Percentiles rank a stretch among this genome's conserved stretches.
These are phyloP conservation scores for Umbellularia californica DNA, from an alignment of 164 flowering plant genomes.

Conservation along the genomic window DNA sequence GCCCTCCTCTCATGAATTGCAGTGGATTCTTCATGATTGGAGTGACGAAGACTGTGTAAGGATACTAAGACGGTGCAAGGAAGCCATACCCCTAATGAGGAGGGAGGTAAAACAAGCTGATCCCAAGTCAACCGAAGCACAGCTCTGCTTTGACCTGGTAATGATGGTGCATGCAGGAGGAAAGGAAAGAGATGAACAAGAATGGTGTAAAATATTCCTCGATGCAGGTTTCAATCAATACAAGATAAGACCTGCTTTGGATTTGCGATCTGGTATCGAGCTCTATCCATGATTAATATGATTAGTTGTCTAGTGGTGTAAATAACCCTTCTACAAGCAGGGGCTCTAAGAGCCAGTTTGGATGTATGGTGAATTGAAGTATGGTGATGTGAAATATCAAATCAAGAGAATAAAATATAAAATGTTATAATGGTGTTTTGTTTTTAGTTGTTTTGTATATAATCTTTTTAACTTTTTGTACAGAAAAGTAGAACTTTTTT, in stretches of 20 bases:
- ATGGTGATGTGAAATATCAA: too few relatives aligned
- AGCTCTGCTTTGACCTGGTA: neutral
- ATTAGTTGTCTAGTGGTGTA: too few relatives aligned
- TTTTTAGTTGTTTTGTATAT: too few relatives aligned
- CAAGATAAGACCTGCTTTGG: constrained; percentile 1
- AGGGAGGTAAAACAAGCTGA: constrained; percentile 28
- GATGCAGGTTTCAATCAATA: constrained; percentile 7
- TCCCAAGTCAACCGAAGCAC: neutral
- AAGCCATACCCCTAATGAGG: constrained; percentile 21
- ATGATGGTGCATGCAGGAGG: constrained; percentile 8
- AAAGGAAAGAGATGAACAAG: constrained; percentile 14
- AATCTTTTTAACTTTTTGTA: too few relatives aligned
- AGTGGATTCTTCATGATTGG: constrained; percentile 27
- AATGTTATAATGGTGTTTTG: too few relatives aligned
- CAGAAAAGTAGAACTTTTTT: too few relatives aligned
- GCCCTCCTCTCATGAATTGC: neutral
- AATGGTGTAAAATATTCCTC: constrained; percentile 8
- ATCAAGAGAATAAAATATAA: too few relatives aligned
- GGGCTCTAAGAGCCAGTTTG: too few relatives aligned
- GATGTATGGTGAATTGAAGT: too few relatives aligned
- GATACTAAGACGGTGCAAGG: constrained; percentile 34
- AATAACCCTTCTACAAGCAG: too few relatives aligned
- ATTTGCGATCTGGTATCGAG: constrained; percentile 3
- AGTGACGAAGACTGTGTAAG: constrained; percentile 37
- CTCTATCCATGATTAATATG: neutral